A percentile compares a stretch with the other conserved stretches of the same genome.
These are phyloP conservation scores for Sergeia podlipaevii DNA, from an alignment of 208 protist species.

Conservation along the genomic window DNA sequence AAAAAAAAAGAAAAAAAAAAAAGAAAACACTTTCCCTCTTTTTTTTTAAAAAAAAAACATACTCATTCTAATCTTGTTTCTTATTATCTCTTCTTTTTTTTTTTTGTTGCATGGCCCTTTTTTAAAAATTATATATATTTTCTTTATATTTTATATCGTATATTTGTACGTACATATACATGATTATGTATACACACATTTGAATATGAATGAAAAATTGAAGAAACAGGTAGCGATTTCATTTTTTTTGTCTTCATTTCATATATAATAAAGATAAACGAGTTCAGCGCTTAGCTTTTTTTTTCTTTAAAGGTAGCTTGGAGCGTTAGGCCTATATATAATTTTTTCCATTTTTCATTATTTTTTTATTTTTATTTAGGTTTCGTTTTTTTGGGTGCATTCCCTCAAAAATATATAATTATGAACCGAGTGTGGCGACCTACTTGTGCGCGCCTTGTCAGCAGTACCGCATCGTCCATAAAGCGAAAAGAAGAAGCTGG, in stretches of 20 bases:
- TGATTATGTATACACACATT: constrained; percentile 11
- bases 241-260: constrained; percentile 14
- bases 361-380: constrained; percentile 8
- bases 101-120: constrained; percentile 14
- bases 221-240: background rate
- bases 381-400: constrained; percentile 3
- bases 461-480: too few relatives aligned
- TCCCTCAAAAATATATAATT: too few relatives aligned
- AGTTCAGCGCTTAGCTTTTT: too few relatives aligned
- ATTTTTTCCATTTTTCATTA: background rate
- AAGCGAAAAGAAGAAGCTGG: too few relatives aligned
- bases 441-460: too few relatives aligned
- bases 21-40: background rate
- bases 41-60: constrained; percentile 5
- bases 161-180: constrained; percentile 9
- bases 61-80: constrained; percentile 7
- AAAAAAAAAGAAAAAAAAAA: constrained; percentile 10
- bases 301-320: too few relatives aligned
- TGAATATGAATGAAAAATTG: background rate
- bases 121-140: constrained; percentile 6
- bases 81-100: constrained; percentile 8
- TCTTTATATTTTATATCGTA: constrained; percentile 8
- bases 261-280: too few relatives aligned
- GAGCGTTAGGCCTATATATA: background rate
- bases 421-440: too few relatives aligned